Conservation (phyloP, 148 eudicot genomes). For the Vaccinium macrocarpon region DNA sequence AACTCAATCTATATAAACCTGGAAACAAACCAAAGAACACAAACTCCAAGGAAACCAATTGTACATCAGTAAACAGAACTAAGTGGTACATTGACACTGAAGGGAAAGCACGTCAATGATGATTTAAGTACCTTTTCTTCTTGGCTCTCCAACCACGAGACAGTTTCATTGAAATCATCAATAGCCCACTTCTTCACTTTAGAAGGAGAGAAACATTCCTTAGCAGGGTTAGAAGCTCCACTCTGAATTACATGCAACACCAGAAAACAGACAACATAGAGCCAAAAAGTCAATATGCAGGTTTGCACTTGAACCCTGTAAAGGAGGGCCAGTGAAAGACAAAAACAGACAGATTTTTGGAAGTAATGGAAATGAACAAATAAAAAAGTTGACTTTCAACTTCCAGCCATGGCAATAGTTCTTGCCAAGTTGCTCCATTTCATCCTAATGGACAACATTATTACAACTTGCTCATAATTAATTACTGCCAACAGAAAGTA, state of each 20-base stretch:
- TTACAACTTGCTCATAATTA: not conserved
- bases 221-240: conserved; percentile 30
- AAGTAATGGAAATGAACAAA: not conserved
- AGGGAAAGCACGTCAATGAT: not conserved
- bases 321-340: no score
- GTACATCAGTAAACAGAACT: no score
- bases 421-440: conserved; percentile 9
- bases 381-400: not conserved
- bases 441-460: not conserved
- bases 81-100: no score
- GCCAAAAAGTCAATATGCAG: not conserved
- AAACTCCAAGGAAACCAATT: not conserved
- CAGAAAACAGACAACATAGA: not conserved
- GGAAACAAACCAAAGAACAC: not conserved
- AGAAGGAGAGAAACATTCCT: conserved; percentile 48
- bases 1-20: conserved; percentile 2
- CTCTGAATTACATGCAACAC: conserved; percentile 16
- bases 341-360: not conserved
- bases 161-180: conserved; percentile 67
- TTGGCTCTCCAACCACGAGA: conserved; percentile 76
- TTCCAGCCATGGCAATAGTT: no score
- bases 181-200: conserved; percentile 81
- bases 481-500: not conserved
- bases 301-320: not conserved
- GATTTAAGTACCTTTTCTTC: conserved; percentile 69